Conservation (phyloP, 2,329 filamentous ascomycete species). For the Fusarium sp. region DNA sequence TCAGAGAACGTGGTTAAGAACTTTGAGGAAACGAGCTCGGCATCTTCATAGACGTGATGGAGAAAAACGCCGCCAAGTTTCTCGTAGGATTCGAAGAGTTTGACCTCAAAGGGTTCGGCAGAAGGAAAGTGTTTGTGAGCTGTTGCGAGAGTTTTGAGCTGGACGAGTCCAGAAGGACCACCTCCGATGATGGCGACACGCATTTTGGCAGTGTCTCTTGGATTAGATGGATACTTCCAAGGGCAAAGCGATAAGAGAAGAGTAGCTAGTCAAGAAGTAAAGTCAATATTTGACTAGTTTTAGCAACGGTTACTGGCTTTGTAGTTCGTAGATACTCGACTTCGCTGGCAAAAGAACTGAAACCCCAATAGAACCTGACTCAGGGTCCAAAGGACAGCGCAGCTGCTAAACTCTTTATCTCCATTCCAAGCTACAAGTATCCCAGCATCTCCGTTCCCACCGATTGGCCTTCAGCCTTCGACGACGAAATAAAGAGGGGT, state of each 20-base stretch:
- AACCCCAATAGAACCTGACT: not conserved
- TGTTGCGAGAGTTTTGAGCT: slow-evolving; percentile 1
- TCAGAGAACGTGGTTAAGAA: slow-evolving; percentile 8
- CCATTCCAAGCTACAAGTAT: not conserved
- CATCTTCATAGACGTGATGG: slow-evolving; percentile 3
- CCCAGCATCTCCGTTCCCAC: not conserved
- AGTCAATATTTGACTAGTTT: not conserved
- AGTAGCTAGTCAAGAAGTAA: not conserved
- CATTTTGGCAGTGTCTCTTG: not conserved
- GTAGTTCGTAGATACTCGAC: not conserved
- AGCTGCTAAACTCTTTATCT: not conserved
- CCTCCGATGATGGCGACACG: not conserved
- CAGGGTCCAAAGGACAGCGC: not conserved
- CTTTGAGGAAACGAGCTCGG: slow-evolving; percentile 4
- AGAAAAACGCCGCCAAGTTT: not conserved
- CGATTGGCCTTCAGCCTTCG: not conserved
- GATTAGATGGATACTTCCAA: too few relatives aligned
- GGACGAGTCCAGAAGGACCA: not conserved
- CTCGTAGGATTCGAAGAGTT: slow-evolving; percentile 1
- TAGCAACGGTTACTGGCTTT: not conserved
- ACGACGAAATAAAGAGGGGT: not conserved
- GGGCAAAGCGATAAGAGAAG: not conserved
- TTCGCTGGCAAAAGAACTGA: not conserved
- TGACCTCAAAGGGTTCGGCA: not conserved
- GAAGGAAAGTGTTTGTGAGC: not conserved